These are phyloP conservation scores for Manihot esculenta DNA, from an alignment of 441 rosid species.

Conservation along the genomic window DNA sequence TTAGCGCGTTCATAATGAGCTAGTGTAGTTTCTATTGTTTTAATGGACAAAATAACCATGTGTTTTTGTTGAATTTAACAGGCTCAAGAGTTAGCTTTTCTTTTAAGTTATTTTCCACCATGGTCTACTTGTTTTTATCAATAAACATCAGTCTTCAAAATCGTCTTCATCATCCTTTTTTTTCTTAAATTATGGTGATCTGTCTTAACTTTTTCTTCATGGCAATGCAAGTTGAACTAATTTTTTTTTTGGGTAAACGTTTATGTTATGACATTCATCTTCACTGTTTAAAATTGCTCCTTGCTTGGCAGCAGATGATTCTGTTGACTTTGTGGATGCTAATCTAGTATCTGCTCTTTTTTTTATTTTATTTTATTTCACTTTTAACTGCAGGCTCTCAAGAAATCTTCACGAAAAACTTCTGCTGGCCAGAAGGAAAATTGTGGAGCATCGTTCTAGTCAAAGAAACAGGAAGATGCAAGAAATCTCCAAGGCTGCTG, in stretches of 20 bases:
- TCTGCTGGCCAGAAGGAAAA: slow-evolving; percentile 47
- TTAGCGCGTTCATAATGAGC: not conserved
- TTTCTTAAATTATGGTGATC: not conserved
- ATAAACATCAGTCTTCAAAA: not conserved
- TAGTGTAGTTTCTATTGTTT: not conserved
- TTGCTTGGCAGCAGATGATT: not conserved
- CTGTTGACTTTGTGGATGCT: slow-evolving; percentile 18
- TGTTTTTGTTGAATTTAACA: no score
- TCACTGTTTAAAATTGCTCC: not conserved
- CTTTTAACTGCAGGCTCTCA: slow-evolving; percentile 62
- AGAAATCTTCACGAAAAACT: slow-evolving; percentile 57
- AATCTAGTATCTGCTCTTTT: slow-evolving; percentile 10
- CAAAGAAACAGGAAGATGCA: slow-evolving; percentile 49
- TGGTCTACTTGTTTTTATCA: not conserved
- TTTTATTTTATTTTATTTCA: no score
- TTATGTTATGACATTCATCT: not conserved
- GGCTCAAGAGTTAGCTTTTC: no score
- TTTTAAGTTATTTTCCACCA: no score
- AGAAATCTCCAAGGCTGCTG: slow-evolving; percentile 62
- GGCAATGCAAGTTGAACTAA: not conserved
- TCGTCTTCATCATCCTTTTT: not conserved
- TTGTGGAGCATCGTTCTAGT: slow-evolving; percentile 47
- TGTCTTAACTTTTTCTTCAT: not conserved
- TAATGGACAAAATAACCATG: no score
- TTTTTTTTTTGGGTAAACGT: not conserved